Base-by-base conservation (phyloP, 768 basidiomycete genomes). In the Mycena maculata region DNA sequence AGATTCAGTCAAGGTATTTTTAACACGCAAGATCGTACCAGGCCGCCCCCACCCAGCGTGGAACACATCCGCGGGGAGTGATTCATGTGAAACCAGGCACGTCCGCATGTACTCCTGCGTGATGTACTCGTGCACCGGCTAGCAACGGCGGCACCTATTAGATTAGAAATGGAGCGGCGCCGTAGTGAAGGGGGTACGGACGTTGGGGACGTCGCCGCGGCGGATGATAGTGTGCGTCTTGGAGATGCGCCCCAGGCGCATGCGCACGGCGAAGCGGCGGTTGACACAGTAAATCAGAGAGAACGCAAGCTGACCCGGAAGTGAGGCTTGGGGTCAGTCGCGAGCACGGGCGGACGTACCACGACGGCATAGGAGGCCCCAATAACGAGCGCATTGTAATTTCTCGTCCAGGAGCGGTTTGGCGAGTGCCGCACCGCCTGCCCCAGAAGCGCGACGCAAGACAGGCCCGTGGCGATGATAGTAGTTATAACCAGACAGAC, bases 31-130 rank as follows among this genome's bases (percentile, higher is more conserved):
- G 30, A 20, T 73, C 83, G 42, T 72, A 89, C 90, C 90, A 67
- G 88, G 92, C 69, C 82, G 79, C 25, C 93, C 92, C 92, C 92
- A 94, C 15, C 93, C 93, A 45, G 88, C 86, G 71, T 91, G 92
- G 71, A 81, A 77, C 5, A 85, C 86, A 59, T 87, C 85, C 76
- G 86, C 87, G 23, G 93, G 92, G 67, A 89, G 83, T 31, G 90
- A 89, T 76, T 91, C 88, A 77, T 90, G 88, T 11, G 89, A 83
- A 69, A 93, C 84, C 42, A 93, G 79, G 76, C 91, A 92, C 22
- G 88, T 81, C 27, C 93, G 90, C n/a, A 88, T 84, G 75, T 90
- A 93, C 73, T 95, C 93, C 74, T 90, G 90, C 56, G 85, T 81
- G 63, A 94, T 86, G 70, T 90, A 91, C 60, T 85, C 82, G 70